Conservation (phyloP, 2,329 filamentous ascomycete genomes). For the Aspergillus flavus region DNA sequence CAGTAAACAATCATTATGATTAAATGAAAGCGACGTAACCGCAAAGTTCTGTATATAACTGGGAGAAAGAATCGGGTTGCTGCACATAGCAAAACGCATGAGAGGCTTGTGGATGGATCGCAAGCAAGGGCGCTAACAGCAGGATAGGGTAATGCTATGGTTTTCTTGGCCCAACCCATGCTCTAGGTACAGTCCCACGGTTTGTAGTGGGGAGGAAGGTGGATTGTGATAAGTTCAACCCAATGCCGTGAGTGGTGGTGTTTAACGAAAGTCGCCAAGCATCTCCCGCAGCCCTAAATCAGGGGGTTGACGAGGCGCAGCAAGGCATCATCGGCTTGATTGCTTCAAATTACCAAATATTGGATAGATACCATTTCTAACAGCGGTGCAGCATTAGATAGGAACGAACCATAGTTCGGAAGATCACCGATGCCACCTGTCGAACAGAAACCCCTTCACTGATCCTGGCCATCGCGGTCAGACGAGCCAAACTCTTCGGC, state of each 20-base stretch:
- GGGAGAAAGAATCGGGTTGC: not conserved
- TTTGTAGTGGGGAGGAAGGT: not conserved
- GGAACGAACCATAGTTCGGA: not conserved
- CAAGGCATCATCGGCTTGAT: not conserved
- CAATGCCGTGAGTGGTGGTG: not conserved
- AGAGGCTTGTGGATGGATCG: not conserved
- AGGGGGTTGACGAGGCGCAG: slow-evolving; percentile 5
- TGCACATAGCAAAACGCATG: not conserved
- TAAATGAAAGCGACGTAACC: not conserved
- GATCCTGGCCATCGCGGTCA: not conserved
- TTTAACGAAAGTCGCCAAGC: not conserved
- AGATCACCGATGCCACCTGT: not conserved
- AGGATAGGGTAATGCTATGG: not conserved
- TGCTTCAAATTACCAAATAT: not conserved
- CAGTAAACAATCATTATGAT: not conserved
- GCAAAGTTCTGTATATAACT: not conserved
- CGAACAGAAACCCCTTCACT: not conserved
- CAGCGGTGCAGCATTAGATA: not conserved
- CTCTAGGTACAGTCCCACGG: not conserved
- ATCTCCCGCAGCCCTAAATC: slow-evolving; percentile 2
- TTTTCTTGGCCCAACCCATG: not conserved
- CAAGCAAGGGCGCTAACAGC: not conserved
- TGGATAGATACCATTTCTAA: not conserved
- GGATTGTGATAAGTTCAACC: not conserved
- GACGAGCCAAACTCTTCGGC: not conserved